Evolutionary conservation across 2,329 filamentous ascomycete genomes (phyloP).

Genomic region (Davidsoniella neocaledoniae): DNA sequence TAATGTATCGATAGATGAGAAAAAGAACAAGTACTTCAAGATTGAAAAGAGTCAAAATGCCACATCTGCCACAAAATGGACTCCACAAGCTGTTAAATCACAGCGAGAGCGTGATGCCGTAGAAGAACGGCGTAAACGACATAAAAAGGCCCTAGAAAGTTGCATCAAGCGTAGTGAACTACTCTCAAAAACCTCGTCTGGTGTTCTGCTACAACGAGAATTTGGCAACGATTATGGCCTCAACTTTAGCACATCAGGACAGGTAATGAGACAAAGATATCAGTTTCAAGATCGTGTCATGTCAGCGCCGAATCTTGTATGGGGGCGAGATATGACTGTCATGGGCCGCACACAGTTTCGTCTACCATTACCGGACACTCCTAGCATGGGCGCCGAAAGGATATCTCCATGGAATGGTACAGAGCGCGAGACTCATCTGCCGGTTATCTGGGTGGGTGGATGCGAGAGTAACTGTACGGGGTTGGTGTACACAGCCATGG

Average conservation of each 20-base stretch:
- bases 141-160: constrained; percentile 22
- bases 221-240: constrained; percentile 2
- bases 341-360: constrained; percentile 7
- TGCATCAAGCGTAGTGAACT: too few relatives aligned
- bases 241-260: too few relatives aligned
- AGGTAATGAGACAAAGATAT: too few relatives aligned
- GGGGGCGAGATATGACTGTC: background rate
- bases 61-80: constrained; percentile 34
- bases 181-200: background rate
- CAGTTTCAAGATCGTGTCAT: too few relatives aligned
- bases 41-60: constrained; percentile 41
- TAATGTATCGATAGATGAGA: constrained; percentile 25
- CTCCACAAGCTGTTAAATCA: constrained; percentile 27
- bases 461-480: constrained; percentile 6
- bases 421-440: constrained; percentile 5
- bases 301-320: background rate
- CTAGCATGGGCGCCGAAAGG: background rate
- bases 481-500: constrained; percentile 5
- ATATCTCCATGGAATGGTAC: constrained; percentile 5
- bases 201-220: constrained; percentile 6
- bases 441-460: constrained; percentile 6
- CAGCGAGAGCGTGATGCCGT: constrained; percentile 16
- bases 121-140: constrained; percentile 29
- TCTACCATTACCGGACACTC: background rate
- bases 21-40: constrained; percentile 51